Base-by-base conservation (phyloP, 164 flowering plant genomes). In the Liriodendron chinense region DNA sequence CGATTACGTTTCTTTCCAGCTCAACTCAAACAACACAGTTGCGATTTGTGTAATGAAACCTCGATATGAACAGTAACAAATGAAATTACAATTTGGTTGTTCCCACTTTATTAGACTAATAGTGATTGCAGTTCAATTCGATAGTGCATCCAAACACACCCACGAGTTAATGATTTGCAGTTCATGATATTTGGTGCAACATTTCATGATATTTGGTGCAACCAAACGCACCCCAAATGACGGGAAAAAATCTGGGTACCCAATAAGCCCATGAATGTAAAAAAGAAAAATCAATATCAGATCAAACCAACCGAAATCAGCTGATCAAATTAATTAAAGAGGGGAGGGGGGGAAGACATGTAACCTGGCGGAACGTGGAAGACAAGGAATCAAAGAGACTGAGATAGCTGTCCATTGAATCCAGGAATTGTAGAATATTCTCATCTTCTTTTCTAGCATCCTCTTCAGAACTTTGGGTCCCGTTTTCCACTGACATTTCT, bases 361-460 rank as follows among this genome's bases (percentile, higher is more conserved):
- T 71, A 69, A 88, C 93, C 88, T 87, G 87, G 69, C 89, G 87
- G 75, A 90, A 87, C 12, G 83, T 78, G 22, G 90, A 81, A 77
- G 91, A 86, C 49, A 90, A 76, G 12, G 89, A 83, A 71, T 84
- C 88, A 14, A 85, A 64, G 9, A 84, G 82, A 22, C 78, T 81
- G 20, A 90, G 76, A 77, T 89, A 90, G 64, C 65, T 72, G 49
- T 90, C 87, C 65, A 80, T 21, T 18, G 90, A 90, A 73, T 90
- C 94, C 18, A 90, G 80, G 72, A 90, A 86, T 56, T 61, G 81
- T 73, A 90, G 47, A 34, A 85, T 63, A n/a, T 70, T 64, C 4
- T 78, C 75, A 1, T 83, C 86, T 69, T 75, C 64, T 34, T 34
- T 34, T 34, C 2, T 1, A 21, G 53, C 69, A 47, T 72, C 71